Evolutionary conservation across 208 protist species (phyloP).

Genomic region (Trypanosoma melophagium): DNA sequence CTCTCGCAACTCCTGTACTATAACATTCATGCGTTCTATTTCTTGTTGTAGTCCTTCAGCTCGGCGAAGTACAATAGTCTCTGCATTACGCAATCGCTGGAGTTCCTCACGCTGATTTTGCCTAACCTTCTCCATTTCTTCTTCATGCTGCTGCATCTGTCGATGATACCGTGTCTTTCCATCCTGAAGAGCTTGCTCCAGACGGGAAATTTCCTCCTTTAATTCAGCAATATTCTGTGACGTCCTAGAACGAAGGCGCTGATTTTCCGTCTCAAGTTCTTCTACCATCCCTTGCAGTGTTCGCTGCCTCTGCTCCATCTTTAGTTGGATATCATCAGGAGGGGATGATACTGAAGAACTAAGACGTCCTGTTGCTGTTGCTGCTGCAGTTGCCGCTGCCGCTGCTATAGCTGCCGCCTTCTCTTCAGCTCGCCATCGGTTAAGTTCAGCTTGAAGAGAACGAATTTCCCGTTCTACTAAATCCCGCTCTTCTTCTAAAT

Average conservation of each 20-base stretch:
- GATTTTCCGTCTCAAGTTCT: constrained; percentile 9
- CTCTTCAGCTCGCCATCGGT: constrained; percentile 14
- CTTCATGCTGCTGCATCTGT: constrained; percentile 7
- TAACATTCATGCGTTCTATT: neutral
- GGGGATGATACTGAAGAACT: neutral
- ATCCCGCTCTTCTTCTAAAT: constrained; percentile 11
- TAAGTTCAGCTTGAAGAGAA: constrained; percentile 20
- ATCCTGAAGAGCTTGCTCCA: constrained; percentile 16
- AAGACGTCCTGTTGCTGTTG: neutral
- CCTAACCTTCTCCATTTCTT: constrained; percentile 10
- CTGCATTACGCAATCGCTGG: neutral
- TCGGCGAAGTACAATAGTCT: neutral
- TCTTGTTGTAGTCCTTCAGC: constrained; percentile 28
- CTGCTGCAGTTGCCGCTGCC: too few species aligned
- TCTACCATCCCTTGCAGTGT: constrained; percentile 1
- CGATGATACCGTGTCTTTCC: constrained; percentile 4
- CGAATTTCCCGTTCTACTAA: constrained; percentile 11
- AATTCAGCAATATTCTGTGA: constrained; percentile 5
- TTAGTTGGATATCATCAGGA: neutral
- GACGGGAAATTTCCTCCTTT: constrained; percentile 7
- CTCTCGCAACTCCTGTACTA: neutral
- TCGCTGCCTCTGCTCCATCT: neutral
- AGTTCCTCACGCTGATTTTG: constrained; percentile 1
- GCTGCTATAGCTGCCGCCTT: neutral
- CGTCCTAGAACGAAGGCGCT: constrained; percentile 10